A percentile compares a stretch with the other conserved stretches of the same genome.
phyloP scores from a whole-genome alignment of 2,329 filamentous ascomycete genomes.

The Neonectria neomacrospora region DNA sequence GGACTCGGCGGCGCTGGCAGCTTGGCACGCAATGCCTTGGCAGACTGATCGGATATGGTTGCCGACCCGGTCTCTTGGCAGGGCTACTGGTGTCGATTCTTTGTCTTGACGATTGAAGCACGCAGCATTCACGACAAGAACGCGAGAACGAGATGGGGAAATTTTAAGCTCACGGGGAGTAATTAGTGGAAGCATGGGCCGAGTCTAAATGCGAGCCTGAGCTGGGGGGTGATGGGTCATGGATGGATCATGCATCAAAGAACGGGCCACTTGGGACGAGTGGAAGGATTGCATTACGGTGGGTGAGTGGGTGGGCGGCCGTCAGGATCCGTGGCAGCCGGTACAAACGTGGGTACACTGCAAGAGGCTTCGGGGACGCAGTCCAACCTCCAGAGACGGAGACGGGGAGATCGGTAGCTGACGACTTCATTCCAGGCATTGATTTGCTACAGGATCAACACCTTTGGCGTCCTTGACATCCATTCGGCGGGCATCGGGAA shows the following conservation, averaged over 20 bases:
- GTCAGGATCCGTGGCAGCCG: slow-evolving; percentile 9
- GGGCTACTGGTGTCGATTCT: slow-evolving; percentile 19
- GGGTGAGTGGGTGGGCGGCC: background rate
- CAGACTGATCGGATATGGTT: slow-evolving; percentile 40
- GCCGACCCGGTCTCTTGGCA: slow-evolving; percentile 44
- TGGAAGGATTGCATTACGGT: slow-evolving; percentile 1
- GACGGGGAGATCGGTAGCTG: no score
- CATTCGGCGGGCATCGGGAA: background rate
- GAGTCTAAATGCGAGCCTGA: slow-evolving; percentile 24
- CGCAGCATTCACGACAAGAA: background rate
- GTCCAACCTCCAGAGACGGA: no score
- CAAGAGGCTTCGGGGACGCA: no score
- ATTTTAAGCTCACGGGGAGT: slow-evolving; percentile 22
- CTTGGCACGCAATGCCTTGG: slow-evolving; percentile 41
- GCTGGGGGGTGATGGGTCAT: slow-evolving; percentile 6
- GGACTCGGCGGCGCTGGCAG: slow-evolving; percentile 2
- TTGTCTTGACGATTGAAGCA: slow-evolving; percentile 3
- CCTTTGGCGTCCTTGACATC: background rate
- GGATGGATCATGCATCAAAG: background rate
- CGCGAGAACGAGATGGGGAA: background rate
- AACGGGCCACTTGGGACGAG: background rate
- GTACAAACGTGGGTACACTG: background rate
- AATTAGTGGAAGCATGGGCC: slow-evolving; percentile 10
- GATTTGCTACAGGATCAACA: background rate
- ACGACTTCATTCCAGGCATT: background rate